Conservation (phyloP, 1,284 basidiomycete genomes). For the Fistulina hepatica region DNA sequence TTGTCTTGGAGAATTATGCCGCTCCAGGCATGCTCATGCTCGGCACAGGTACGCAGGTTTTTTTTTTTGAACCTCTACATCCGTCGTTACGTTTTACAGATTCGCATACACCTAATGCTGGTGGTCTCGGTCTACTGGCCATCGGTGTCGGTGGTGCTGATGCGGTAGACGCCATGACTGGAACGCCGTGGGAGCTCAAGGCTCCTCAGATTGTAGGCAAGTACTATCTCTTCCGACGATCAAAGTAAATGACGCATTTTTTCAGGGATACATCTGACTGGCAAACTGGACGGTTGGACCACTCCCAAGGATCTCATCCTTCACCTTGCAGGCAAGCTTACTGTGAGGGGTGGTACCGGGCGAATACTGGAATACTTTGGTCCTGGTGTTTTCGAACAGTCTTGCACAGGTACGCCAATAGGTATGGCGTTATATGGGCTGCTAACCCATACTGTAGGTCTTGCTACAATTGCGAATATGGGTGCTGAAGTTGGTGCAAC, state of each 20-base stretch:
- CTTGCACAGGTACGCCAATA: constrained; percentile 71
- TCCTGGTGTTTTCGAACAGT: constrained; percentile 83
- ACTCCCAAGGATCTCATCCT: constrained; percentile 97
- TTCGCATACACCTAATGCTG: constrained; percentile 97
- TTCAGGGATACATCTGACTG: constrained; percentile 76
- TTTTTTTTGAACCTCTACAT: not conserved
- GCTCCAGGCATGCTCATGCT: constrained; percentile 82
- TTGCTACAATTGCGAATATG: constrained; percentile 97
- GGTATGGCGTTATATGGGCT: not conserved
- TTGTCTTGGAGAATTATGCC: constrained; percentile 96
- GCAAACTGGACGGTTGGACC: constrained; percentile 84
- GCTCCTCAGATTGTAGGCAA: constrained; percentile 81
- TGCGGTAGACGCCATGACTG: constrained; percentile 97
- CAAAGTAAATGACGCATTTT: no score
- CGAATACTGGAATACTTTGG: constrained; percentile 97
- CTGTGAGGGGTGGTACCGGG: constrained; percentile 94
- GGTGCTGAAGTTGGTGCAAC: constrained; percentile 99
- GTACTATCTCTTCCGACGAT: no score
- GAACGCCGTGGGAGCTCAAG: constrained; percentile 97
- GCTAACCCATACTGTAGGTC: constrained; percentile 33
- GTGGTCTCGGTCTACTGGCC: constrained; percentile 94
- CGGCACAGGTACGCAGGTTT: constrained; percentile 47
- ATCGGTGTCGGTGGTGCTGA: constrained; percentile 99
- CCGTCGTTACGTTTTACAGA: constrained; percentile 38
- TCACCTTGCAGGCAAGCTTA: constrained; percentile 88